Evolutionary conservation across 169 alveolate genomes (phyloP), one percentile per base, ranked within the genome.

Genomic region (Fabrea salina): DNA sequence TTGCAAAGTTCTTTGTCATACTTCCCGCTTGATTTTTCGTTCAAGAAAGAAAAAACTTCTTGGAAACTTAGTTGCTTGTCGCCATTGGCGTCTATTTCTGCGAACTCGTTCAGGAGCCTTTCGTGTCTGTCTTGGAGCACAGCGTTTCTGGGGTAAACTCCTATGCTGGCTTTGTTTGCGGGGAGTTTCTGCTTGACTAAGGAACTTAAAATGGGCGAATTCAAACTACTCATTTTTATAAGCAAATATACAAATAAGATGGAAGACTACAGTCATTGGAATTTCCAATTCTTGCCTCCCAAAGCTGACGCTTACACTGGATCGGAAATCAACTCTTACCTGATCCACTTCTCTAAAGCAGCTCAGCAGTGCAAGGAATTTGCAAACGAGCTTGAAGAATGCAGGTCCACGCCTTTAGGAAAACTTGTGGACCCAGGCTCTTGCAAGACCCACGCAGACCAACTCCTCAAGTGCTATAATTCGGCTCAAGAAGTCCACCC

Each of bases 361-460:
- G 8, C 7, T 27, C 13, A 19, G 11, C 11, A 32, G 1, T 67
- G 78, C 27, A 59, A 4, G 2, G 22, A 16, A 43, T 37, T 41
- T 19, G 59, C 25, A n/a, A 67, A 67, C 19, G 16, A 7, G 13
- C 33, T 67, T 19, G 32, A 32, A n/a, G 59, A 44, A 7, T 67
- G 78, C 64, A 13, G 78, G n/a, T 41, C 22, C n/a, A 67, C 32
- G 13, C 78, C 78, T 16, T 16, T 19, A 16, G 78, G 78, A 19
- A 67, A 43, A 44, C 8, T 67, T 16, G 61, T 43, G 59, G 40
- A 67, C 27, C 78, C 78, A n/a, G 59, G 33, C 50, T n/a, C 11
- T 13, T 67, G 78, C 33, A 35, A 67, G 30, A 16, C 50, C 22
- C 33, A 41, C 33, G 78, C 78, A 43, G 41, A 19, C 19, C 27